Percentiles rank a stretch among this genome's conserved stretches.
These are phyloP conservation scores for Aphanomyces euteiches DNA, from an alignment of 352 stramenopile genomes.

Conservation along the genomic window DNA sequence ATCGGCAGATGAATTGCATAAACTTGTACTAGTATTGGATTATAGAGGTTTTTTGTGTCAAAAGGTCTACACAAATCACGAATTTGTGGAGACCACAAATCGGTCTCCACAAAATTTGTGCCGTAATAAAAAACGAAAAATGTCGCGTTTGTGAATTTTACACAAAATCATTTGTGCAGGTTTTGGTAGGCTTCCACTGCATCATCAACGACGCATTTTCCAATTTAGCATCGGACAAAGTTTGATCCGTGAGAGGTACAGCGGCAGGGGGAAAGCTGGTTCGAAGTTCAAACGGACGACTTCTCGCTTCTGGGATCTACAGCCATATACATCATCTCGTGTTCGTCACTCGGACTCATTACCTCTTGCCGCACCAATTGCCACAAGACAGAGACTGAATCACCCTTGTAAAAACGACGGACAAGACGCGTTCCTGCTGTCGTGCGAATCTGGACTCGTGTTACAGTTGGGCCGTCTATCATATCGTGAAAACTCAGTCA, in stretches of 20 bases:
- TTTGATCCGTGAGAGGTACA: conserved; percentile 49
- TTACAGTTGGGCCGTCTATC: conserved; percentile 51
- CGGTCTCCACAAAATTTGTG: too few relatives aligned
- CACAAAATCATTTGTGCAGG: too few relatives aligned
- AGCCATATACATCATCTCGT: not conserved
- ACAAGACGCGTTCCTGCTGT: conserved; percentile 61
- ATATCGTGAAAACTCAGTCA: conserved; percentile 21
- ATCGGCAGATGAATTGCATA: too few relatives aligned
- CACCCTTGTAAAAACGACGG: conserved; percentile 70
- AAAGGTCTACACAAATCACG: too few relatives aligned
- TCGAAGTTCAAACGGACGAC: conserved; percentile 67
- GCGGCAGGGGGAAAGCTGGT: conserved; percentile 57
- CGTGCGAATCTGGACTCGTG: conserved; percentile 63
- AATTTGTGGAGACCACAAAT: too few relatives aligned
- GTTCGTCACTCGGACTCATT: not conserved
- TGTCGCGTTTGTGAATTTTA: too few relatives aligned
- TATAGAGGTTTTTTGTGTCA: too few relatives aligned
- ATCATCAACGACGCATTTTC: conserved; percentile 76
- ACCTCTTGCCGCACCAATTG: conserved; percentile 72
- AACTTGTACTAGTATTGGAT: too few relatives aligned
- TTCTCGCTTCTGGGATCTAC: conserved; percentile 60
- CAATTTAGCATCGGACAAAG: conserved; percentile 61
- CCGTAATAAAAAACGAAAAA: too few relatives aligned
- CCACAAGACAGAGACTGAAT: conserved; percentile 60
- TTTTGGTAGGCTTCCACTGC: conserved; percentile 52